These are phyloP conservation scores for Trifolium subterraneum DNA, from an alignment of 306 rosid genomes.

Conservation along the genomic window DNA sequence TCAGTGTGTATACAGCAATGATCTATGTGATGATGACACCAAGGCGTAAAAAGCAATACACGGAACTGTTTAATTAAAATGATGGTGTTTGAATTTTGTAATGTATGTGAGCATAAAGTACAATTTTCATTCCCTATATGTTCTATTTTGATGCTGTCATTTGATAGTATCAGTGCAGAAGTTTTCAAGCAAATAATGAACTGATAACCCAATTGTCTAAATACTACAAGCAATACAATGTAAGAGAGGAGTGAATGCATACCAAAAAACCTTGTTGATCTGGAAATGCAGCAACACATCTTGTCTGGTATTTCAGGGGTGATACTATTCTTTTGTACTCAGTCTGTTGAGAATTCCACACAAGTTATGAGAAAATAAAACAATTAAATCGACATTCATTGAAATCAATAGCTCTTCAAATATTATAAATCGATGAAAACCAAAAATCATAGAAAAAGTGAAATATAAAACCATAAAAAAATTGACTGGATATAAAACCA, in stretches of 20 bases:
- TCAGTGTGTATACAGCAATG: slow-evolving; percentile 4
- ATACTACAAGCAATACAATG: slow-evolving; percentile 2
- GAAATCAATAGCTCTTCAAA: slow-evolving; percentile 25
- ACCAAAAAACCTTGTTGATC: slow-evolving; percentile 98
- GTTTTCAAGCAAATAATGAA: slow-evolving; percentile 25
- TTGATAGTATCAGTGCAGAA: slow-evolving; percentile 12
- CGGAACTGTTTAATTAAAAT: slow-evolving; percentile 3
- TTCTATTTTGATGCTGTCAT: background rate
- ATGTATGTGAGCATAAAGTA: background rate
- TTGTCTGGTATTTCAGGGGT: slow-evolving; percentile 93
- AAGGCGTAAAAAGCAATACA: slow-evolving; percentile 2
- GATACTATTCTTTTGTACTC: slow-evolving; percentile 85
- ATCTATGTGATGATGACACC: slow-evolving; percentile 12
- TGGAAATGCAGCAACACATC: slow-evolving; percentile 96
- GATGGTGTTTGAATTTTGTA: slow-evolving; percentile 13
- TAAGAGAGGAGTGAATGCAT: slow-evolving; percentile 36
- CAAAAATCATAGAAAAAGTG: slow-evolving; percentile 12
- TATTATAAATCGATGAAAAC: slow-evolving; percentile 31
- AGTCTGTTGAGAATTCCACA: slow-evolving; percentile 54
- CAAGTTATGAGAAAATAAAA: slow-evolving; percentile 26
- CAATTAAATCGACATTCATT: slow-evolving; percentile 8
- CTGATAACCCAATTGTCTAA: slow-evolving; percentile 24
- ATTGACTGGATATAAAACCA: background rate
- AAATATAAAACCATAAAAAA: background rate
- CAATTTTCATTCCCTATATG: slow-evolving; percentile 8